Base-by-base conservation (phyloP, 768 basidiomycete genomes). In the Leccinum subgranulosum region DNA sequence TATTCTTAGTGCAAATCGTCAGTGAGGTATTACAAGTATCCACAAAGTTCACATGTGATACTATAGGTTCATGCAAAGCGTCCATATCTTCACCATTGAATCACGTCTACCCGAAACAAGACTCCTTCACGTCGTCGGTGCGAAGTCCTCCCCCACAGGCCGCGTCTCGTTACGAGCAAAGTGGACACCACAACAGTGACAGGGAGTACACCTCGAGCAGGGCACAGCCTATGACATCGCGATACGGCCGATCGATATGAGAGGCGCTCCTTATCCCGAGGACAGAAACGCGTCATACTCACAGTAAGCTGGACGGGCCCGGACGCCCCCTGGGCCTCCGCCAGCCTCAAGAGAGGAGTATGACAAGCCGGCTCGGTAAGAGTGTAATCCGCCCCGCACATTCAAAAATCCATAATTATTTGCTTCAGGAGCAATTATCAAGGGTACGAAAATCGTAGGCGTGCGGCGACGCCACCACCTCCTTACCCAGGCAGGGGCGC, bases 201-300 rank as follows among this genome's bases (percentile, higher is more conserved):
- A 68, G 63, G 51, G 75, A 85, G n/a, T 72, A 73, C 62, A 70
- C 79, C 57, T 78, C 82, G 65, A 79, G 83, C 60, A 76, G 76
- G 57, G 66, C 71, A 46, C 57, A 52, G 17, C 14, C 68, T 57
- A n/a, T n/a, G n/a, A n/a, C 77, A 72, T 69, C 74, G 81, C 49
- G 79, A 83, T 23, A 73, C 76, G 47, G 86, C 86, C 72, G 88
- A 90, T 60, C 79, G 87, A 47, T 81, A 83, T 64, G 84, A 84
- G 49, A 76, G 83, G 67, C 77, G 62, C 68, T 39, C 65, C 72
- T 45, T 66, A 70, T 59, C 72, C 83, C 19, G 77, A 71, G 49
- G 81, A 81, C 43, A 73, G 76, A 61, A 77, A 73, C 53, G 60
- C 62, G 17, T 60, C 68, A 31, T 75, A 77, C 69, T 78, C 86